phyloP scores from a whole-genome alignment of 2,329 filamentous ascomycete species.

The Monosporascus sp. region DNA sequence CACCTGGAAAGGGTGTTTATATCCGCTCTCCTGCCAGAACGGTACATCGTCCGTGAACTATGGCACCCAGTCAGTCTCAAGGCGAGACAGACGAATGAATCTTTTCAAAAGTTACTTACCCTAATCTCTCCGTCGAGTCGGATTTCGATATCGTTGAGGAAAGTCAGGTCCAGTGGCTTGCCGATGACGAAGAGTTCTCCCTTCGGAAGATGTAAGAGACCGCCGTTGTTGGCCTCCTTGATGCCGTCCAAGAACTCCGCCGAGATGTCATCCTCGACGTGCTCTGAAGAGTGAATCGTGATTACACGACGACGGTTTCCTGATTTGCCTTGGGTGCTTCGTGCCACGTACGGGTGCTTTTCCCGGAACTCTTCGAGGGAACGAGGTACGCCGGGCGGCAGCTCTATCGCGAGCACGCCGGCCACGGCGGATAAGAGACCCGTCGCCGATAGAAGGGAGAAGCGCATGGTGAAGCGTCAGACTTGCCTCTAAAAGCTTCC shows the following conservation, averaged over 20 bases:
- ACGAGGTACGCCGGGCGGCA: constrained; percentile 28
- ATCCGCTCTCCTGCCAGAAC: constrained; percentile 37
- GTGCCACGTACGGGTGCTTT: constrained; percentile 30
- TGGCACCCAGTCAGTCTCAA: no score
- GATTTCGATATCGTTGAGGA: constrained; percentile 51
- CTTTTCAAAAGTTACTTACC: no score
- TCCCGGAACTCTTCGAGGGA: constrained; percentile 31
- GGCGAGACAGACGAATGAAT: no score
- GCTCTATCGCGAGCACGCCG: constrained; percentile 16
- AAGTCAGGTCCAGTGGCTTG: constrained; percentile 52
- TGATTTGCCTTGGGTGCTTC: neutral
- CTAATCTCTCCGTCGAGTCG: constrained; percentile 51
- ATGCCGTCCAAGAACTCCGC: constrained; percentile 49
- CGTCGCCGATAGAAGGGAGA: no score
- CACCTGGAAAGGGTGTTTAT: constrained; percentile 35
- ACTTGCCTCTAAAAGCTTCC: no score
- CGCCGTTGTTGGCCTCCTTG: constrained; percentile 52
- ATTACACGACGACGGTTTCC: constrained; percentile 26
- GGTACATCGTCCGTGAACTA: constrained; percentile 37
- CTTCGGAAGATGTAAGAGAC: constrained; percentile 48
- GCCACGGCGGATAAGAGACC: constrained; percentile 13
- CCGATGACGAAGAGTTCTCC: constrained; percentile 52
- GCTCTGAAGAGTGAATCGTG: constrained; percentile 45
- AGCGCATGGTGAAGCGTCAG: no score
- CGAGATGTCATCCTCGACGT: constrained; percentile 51